A percentile compares a stretch with the other conserved stretches of the same genome.
Evolutionary conservation across 768 basidiomycete species (phyloP).

Genomic region (Collybiopsis confluens): DNA sequence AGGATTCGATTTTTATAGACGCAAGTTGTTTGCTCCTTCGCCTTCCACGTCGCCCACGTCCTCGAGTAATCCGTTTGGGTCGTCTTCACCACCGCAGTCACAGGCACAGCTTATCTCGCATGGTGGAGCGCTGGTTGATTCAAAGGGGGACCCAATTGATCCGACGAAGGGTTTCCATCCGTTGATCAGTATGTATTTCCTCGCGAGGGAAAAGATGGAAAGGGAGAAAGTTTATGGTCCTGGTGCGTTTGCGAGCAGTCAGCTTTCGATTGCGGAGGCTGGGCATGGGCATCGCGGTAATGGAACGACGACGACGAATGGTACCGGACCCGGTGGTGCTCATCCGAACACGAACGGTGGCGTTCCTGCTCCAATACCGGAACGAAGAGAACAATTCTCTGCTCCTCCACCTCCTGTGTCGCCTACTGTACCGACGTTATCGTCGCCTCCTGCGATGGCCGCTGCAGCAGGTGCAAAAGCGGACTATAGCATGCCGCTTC

Average conservation of each 20-base stretch:
- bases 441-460: conserved; percentile 8
- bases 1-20: conserved; percentile 90
- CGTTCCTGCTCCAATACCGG: neutral
- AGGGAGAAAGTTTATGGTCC: conserved; percentile 91
- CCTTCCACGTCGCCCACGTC: conserved; percentile 41
- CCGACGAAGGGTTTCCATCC: conserved; percentile 94
- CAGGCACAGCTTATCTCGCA: conserved; percentile 47
- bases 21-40: conserved; percentile 80
- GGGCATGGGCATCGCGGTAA: neutral
- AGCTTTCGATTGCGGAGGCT: conserved; percentile 53
- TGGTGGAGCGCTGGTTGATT: conserved; percentile 36
- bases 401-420: neutral
- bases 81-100: conserved; percentile 57
- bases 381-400: neutral
- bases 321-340: neutral
- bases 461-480: no score
- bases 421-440: neutral
- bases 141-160: conserved; percentile 56
- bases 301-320: neutral
- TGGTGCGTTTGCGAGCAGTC: conserved; percentile 91
- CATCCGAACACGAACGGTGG: no score
- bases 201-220: conserved; percentile 93
- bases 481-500: conserved; percentile 81
- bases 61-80: conserved; percentile 33
- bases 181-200: conserved; percentile 92